Conservation (phyloP, 1,284 basidiomycete genomes). For the Tylopilus orsonianus region DNA sequence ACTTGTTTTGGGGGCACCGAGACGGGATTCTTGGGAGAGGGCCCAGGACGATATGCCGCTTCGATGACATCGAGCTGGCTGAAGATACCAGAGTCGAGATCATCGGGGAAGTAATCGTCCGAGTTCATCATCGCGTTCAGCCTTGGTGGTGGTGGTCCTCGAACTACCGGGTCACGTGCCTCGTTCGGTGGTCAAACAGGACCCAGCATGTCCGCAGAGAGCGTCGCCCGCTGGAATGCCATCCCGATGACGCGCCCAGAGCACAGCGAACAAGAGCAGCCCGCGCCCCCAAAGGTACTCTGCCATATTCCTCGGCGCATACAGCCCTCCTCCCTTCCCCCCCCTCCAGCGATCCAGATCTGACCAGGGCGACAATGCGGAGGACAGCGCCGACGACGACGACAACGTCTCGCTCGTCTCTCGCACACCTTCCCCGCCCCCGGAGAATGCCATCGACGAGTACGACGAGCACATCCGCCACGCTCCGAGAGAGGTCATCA, state of each 20-base stretch:
- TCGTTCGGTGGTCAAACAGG: too few relatives aligned
- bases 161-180: too few relatives aligned
- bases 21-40: constrained; percentile 15
- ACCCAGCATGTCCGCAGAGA: constrained; percentile 55
- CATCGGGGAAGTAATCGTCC: constrained; percentile 53
- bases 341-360: constrained; percentile 59
- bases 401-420: constrained; percentile 72
- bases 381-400: constrained; percentile 52
- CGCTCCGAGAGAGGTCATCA: constrained; percentile 59
- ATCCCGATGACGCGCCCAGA: constrained; percentile 51
- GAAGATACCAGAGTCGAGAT: constrained; percentile 49
- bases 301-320: constrained; percentile 45
- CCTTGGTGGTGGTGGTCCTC: constrained; percentile 6
- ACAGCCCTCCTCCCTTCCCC: constrained; percentile 49
- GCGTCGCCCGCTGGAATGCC: constrained; percentile 70
- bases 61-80: constrained; percentile 67
- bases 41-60: constrained; percentile 44
- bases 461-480: constrained; percentile 65
- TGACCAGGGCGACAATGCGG: constrained; percentile 38
- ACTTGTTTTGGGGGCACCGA: constrained; percentile 6
- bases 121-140: constrained; percentile 61
- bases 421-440: constrained; percentile 62
- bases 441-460: constrained; percentile 49
- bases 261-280: constrained; percentile 18
- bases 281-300: constrained; percentile 63